Percentiles rank a stretch among this genome's conserved stretches.
Evolutionary conservation across 441 rosid genomes (phyloP).

Genomic region (Populus hybrid): DNA sequence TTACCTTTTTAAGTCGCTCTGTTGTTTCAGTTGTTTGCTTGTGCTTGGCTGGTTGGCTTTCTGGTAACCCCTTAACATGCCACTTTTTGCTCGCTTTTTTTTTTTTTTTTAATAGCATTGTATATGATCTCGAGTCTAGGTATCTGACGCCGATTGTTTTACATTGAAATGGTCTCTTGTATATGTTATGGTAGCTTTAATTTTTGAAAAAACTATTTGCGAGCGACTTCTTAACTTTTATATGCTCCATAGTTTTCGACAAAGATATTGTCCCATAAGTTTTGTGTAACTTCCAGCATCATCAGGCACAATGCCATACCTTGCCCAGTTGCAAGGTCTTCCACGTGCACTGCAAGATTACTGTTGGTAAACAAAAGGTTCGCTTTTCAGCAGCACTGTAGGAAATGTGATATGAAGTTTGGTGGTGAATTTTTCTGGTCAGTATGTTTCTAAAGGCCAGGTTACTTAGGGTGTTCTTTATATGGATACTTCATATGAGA

Average conservation of each 20-base stretch:
- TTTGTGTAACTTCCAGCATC: neutral
- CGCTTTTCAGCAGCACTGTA: neutral
- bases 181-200: neutral
- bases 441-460: neutral
- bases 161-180: neutral
- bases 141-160: neutral
- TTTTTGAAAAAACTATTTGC: neutral
- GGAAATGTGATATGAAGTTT: neutral
- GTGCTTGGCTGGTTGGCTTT: neutral
- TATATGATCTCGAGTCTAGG: neutral
- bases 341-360: neutral
- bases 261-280: neutral
- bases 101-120: neutral
- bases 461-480: neutral
- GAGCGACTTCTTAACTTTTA: neutral
- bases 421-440: neutral
- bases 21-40: conserved; percentile 2
- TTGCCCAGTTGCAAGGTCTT: neutral
- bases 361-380: neutral
- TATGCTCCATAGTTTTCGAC: neutral
- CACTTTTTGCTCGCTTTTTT: neutral
- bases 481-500: neutral
- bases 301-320: neutral
- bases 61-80: neutral
- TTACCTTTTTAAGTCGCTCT: neutral